Evolutionary conservation across 139 green algal genomes (phyloP).

Genomic region (Chlorella sp.): DNA sequence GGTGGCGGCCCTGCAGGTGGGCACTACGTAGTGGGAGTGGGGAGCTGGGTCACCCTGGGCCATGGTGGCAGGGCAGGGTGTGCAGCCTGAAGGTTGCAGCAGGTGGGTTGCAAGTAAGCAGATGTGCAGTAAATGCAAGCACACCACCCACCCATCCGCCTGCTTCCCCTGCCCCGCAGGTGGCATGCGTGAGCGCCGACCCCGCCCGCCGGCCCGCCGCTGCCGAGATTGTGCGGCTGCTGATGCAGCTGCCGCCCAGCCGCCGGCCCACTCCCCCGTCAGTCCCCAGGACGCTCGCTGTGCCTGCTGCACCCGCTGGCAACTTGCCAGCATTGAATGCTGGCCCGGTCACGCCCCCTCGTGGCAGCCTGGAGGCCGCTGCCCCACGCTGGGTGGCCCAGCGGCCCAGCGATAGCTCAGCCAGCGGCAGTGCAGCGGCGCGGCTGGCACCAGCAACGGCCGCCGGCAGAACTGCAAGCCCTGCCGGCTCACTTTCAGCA

Average conservation of each 20-base stretch:
- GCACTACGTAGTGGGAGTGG: background rate
- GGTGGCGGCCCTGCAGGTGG: constrained; percentile 6
- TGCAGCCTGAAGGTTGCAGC: background rate
- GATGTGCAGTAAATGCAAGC: no score
- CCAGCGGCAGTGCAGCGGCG: background rate
- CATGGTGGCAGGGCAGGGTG: background rate
- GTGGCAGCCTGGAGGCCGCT: background rate
- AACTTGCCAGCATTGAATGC: background rate
- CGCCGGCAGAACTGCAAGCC: background rate
- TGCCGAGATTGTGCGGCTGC: background rate
- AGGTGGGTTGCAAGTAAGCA: background rate
- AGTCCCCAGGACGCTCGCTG: background rate
- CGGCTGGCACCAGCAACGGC: no score
- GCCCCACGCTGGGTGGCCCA: background rate
- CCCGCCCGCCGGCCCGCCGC: background rate
- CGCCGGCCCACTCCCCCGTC: no score
- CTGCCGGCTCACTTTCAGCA: background rate
- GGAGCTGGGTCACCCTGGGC: background rate
- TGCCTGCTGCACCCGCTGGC: background rate
- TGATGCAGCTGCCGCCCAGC: background rate
- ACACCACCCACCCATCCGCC: no score
- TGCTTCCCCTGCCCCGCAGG: background rate
- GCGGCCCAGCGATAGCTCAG: background rate
- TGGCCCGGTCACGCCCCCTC: background rate
- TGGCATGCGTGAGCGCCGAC: background rate